These are phyloP conservation scores for Paraurostyla sp. DNA, from an alignment of 73 alveolate species.

Conservation along the genomic window DNA sequence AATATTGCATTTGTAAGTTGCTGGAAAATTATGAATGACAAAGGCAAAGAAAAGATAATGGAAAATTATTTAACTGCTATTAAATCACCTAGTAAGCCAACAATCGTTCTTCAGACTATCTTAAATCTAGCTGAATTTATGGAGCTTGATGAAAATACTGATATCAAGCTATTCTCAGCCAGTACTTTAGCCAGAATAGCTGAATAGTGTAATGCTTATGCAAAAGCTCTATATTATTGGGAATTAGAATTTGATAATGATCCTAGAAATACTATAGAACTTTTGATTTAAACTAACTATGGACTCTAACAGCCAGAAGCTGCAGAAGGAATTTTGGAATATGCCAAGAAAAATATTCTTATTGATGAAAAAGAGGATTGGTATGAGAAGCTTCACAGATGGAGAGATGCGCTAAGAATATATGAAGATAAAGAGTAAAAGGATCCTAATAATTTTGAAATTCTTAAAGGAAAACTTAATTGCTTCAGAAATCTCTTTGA, in stretches of 20 bases:
- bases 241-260: slow-evolving; percentile 95
- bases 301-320: slow-evolving; percentile 96
- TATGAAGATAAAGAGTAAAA: slow-evolving; percentile 82
- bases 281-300: slow-evolving; percentile 88
- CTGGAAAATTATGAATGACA: slow-evolving; percentile 91
- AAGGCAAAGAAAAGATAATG: slow-evolving; percentile 83
- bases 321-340: slow-evolving; percentile 95
- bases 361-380: slow-evolving; percentile 87
- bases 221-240: slow-evolving; percentile 97
- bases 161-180: slow-evolving; percentile 87
- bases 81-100: slow-evolving; percentile 87
- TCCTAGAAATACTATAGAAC: slow-evolving; percentile 81
- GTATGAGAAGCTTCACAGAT: slow-evolving; percentile 94
- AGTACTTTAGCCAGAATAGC: slow-evolving; percentile 95
- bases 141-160: slow-evolving; percentile 95
- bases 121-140: slow-evolving; percentile 97
- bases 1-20: slow-evolving; percentile 94
- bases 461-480: slow-evolving; percentile 86
- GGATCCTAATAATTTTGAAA: slow-evolving; percentile 78
- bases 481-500: slow-evolving; percentile 96
- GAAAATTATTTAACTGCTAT: slow-evolving; percentile 83
- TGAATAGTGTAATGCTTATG: slow-evolving; percentile 97
- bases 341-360: slow-evolving; percentile 83
- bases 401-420: slow-evolving; percentile 94
- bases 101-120: slow-evolving; percentile 87